These are phyloP conservation scores for Schizophyllum commune DNA, from an alignment of 1,284 basidiomycete genomes.

Conservation along the genomic window DNA sequence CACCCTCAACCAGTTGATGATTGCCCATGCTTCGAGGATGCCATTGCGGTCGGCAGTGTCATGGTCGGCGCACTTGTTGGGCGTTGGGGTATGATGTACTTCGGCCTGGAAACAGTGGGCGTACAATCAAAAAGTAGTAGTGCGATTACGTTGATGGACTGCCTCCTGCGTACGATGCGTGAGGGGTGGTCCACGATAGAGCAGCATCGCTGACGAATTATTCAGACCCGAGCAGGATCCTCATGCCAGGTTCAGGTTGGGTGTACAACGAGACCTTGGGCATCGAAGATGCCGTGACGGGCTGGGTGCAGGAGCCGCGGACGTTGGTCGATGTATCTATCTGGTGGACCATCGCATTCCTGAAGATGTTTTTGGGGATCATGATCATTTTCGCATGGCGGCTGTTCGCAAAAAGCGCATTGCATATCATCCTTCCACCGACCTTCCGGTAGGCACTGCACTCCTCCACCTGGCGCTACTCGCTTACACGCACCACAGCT, in stretches of 20 bases:
- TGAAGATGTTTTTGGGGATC: conserved; percentile 62
- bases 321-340: conserved; percentile 37
- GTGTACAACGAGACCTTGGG: conserved; percentile 9
- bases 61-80: conserved; percentile 71
- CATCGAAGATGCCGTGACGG: conserved; percentile 15
- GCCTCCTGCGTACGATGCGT: neutral
- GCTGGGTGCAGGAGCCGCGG: conserved; percentile 28
- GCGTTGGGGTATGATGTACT: conserved; percentile 43
- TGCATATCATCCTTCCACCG: conserved; percentile 74
- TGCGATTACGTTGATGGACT: neutral
- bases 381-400: conserved; percentile 80
- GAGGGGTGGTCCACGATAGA: conserved; percentile 3
- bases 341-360: conserved; percentile 49
- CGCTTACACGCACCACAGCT: conserved; percentile 4
- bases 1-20: conserved; percentile 94
- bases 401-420: conserved; percentile 68
- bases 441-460: conserved; percentile 47
- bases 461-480: neutral
- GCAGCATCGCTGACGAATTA: conserved; percentile 12
- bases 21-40: conserved; percentile 98
- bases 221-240: conserved; percentile 4
- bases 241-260: conserved; percentile 55
- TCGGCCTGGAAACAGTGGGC: conserved; percentile 14
- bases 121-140: conserved; percentile 25
- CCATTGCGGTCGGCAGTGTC: conserved; percentile 87